These are phyloP conservation scores for Candida maris DNA, from an alignment of 805 yeast genomes.

Conservation along the genomic window DNA sequence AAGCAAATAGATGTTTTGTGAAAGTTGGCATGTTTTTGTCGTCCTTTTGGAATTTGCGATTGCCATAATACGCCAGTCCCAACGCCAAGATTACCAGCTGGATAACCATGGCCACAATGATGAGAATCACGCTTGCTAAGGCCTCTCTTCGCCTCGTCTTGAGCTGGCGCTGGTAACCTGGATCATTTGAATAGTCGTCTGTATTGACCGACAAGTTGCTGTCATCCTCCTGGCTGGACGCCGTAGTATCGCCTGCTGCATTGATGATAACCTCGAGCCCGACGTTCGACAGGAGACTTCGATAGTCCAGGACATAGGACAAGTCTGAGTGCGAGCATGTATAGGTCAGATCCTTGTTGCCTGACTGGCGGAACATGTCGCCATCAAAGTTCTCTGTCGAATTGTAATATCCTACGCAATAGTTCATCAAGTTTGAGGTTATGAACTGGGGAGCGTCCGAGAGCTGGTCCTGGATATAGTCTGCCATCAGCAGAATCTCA, in stretches of 20 bases:
- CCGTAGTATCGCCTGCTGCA: not conserved
- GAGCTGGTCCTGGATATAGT: constrained; percentile 45
- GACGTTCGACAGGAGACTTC: not conserved
- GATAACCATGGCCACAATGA: constrained; percentile 22
- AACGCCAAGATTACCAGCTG: constrained; percentile 31
- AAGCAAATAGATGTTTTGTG: constrained; percentile 36
- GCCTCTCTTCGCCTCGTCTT: not conserved
- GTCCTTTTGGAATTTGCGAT: constrained; percentile 33
- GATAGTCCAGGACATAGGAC: constrained; percentile 2
- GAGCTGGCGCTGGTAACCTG: not conserved
- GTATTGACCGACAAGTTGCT: not conserved
- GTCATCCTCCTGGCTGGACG: not conserved
- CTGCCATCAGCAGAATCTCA: constrained; percentile 41
- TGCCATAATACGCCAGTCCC: constrained; percentile 36
- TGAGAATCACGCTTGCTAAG: not conserved
- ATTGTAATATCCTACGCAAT: constrained; percentile 44
- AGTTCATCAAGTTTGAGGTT: constrained; percentile 37
- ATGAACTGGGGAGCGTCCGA: constrained; percentile 47
- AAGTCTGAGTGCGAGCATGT: constrained; percentile 20
- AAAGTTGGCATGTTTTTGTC: constrained; percentile 31
- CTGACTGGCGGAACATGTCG: constrained; percentile 5
- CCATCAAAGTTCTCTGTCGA: constrained; percentile 8
- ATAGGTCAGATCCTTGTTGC: not conserved
- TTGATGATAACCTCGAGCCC: not conserved
- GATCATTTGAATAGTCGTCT: not conserved